Evolutionary conservation across 257 asterid genomes (phyloP).

Genomic region (Leptodermis oblonga): DNA sequence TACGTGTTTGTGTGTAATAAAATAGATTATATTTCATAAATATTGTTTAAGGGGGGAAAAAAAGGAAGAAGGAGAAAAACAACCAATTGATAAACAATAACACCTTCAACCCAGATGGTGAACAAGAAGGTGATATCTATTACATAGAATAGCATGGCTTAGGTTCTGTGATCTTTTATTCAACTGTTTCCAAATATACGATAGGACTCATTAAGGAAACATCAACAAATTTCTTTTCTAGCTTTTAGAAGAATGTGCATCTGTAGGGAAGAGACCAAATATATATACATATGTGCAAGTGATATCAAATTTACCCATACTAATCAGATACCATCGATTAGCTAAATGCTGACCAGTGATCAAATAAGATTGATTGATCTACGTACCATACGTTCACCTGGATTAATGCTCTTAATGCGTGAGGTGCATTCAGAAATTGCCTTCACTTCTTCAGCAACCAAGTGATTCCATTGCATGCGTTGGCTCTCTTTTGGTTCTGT

Average conservation of each 20-base stretch:
- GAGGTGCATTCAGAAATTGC: slow-evolving; percentile 72
- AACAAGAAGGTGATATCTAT: neutral
- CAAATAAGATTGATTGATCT: slow-evolving; percentile 16
- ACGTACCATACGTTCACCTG: slow-evolving; percentile 51
- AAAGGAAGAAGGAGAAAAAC: neutral
- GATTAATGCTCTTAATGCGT: slow-evolving; percentile 51
- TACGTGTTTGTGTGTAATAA: no score
- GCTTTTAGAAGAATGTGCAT: neutral
- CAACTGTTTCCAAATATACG: neutral
- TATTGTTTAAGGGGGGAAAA: neutral
- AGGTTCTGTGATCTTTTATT: neutral
- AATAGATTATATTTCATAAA: no score
- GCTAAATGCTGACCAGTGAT: neutral
- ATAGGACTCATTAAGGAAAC: neutral
- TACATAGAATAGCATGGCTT: neutral
- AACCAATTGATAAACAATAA: neutral
- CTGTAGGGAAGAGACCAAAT: neutral
- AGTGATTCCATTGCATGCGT: slow-evolving; percentile 48
- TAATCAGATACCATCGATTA: neutral
- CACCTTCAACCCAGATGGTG: neutral
- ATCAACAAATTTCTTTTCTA: neutral
- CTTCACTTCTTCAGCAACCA: slow-evolving; percentile 81
- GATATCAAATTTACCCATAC: neutral
- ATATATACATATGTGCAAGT: neutral
- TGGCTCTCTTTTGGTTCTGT: slow-evolving; percentile 53